Conservation (phyloP, 2,329 filamentous ascomycete species). For the Pseudofabraea citricarpa region DNA sequence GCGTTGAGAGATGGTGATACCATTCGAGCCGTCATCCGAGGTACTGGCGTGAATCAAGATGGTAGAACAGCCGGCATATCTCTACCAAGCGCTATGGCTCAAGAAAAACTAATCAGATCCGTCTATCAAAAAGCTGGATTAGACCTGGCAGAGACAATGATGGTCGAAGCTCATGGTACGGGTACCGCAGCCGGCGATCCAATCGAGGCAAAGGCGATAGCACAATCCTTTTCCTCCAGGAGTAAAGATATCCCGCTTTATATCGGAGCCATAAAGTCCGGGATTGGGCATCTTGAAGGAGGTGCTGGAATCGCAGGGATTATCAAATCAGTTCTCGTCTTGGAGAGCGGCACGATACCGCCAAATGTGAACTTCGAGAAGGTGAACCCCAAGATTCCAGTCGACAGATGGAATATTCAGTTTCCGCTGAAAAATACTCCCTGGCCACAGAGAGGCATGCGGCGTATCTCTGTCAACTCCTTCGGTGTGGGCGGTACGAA, state of each 20-base stretch:
- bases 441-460: conserved; percentile 7
- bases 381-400: conserved; percentile 19
- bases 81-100: not conserved
- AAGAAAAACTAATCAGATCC: not conserved
- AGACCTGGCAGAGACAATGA: not conserved
- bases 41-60: conserved; percentile 45
- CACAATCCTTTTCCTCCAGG: no score
- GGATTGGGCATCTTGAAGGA: conserved; percentile 23
- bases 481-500: conserved; percentile 21
- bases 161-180: conserved; percentile 12
- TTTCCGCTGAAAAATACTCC: conserved; percentile 12
- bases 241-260: not conserved
- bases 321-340: conserved; percentile 14
- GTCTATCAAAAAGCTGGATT: conserved; percentile 1
- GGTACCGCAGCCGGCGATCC: conserved; percentile 10
- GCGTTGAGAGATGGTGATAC: conserved; percentile 53
- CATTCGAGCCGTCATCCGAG: conserved; percentile 49
- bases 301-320: conserved; percentile 17
- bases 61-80: conserved; percentile 46
- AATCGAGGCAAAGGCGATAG: conserved; percentile 28
- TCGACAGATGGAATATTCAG: conserved; percentile 27
- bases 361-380: conserved; percentile 6
- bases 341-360: conserved; percentile 30
- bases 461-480: conserved; percentile 16
- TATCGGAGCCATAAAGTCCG: not conserved